Conservation (phyloP, 2,329 filamentous ascomycete species). For the Monosporascus sp. region DNA sequence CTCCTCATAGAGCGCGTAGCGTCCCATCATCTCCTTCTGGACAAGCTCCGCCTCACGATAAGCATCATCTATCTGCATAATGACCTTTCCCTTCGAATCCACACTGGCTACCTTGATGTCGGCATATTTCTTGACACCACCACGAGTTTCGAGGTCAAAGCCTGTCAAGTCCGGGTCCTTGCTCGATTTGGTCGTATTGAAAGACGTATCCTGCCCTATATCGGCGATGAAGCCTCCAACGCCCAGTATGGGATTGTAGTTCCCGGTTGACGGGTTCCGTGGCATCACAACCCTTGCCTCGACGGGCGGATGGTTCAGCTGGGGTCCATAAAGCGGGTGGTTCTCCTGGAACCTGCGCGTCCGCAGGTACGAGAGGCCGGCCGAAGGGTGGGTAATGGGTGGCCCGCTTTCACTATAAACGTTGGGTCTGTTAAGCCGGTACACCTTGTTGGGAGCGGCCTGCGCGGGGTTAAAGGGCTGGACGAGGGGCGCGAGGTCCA, state of each 20-base stretch:
- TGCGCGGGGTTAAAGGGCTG: constrained; percentile 19
- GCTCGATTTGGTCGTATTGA: constrained; percentile 24
- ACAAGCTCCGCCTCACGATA: constrained; percentile 36
- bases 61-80: constrained; percentile 38
- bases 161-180: constrained; percentile 29
- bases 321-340: constrained; percentile 57
- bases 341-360: constrained; percentile 51
- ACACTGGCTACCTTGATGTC: constrained; percentile 38
- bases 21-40: constrained; percentile 38
- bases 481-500: constrained; percentile 53
- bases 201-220: constrained; percentile 35
- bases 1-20: constrained; percentile 26
- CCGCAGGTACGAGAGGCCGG: constrained; percentile 57
- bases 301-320: constrained; percentile 43
- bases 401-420: constrained; percentile 51
- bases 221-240: constrained; percentile 50
- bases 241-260: constrained; percentile 40
- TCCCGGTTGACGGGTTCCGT: constrained; percentile 19
- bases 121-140: constrained; percentile 52
- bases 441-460: constrained; percentile 10
- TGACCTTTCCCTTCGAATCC: constrained; percentile 46
- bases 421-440: constrained; percentile 24
- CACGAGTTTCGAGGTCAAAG: constrained; percentile 42
- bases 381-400: constrained; percentile 58
- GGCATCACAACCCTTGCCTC: constrained; percentile 47